These are phyloP conservation scores for Phytophthora agathidicida DNA, from an alignment of 352 stramenopile genomes.

Conservation along the genomic window DNA sequence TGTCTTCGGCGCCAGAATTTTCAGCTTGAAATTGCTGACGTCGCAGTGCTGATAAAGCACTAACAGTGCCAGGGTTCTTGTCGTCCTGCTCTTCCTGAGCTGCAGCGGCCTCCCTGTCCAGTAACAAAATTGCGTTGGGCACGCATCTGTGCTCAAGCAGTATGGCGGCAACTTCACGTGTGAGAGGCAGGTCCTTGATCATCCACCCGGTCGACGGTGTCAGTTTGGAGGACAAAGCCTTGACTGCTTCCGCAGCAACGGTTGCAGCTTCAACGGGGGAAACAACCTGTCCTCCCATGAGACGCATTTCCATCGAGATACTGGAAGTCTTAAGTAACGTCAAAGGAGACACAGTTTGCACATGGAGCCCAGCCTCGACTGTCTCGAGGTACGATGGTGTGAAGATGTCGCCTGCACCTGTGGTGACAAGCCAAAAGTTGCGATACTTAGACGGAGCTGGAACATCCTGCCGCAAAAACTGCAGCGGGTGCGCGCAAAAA, in stretches of 20 bases:
- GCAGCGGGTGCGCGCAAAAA: conserved; percentile 53
- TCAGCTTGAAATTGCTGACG: conserved; percentile 38
- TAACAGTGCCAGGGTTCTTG: neutral
- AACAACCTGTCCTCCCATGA: conserved; percentile 45
- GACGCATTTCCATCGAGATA: conserved; percentile 43
- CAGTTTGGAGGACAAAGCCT: conserved; percentile 18
- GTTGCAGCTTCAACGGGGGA: conserved; percentile 20
- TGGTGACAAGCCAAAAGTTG: conserved; percentile 52
- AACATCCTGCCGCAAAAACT: conserved; percentile 49
- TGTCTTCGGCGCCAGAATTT: conserved; percentile 16
- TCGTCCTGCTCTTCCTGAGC: conserved; percentile 18
- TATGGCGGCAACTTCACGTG: conserved; percentile 33
- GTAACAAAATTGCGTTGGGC: conserved; percentile 53
- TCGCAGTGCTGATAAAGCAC: conserved; percentile 20
- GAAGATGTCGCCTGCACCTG: conserved; percentile 19
- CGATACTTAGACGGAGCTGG: conserved; percentile 15
- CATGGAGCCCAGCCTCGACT: conserved; percentile 23
- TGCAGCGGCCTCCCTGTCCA: conserved; percentile 38
- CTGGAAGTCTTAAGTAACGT: conserved; percentile 34
- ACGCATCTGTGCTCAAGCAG: conserved; percentile 53
- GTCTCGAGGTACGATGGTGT: conserved; percentile 21
- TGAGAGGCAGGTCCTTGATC: conserved; percentile 55
- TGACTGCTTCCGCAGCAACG: conserved; percentile 29
- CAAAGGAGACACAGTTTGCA: conserved; percentile 31
- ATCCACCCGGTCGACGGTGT: conserved; percentile 43